Evolutionary conservation across 805 yeast genomes (phyloP).

Genomic region (Saccharomycopsis fermentans): DNA sequence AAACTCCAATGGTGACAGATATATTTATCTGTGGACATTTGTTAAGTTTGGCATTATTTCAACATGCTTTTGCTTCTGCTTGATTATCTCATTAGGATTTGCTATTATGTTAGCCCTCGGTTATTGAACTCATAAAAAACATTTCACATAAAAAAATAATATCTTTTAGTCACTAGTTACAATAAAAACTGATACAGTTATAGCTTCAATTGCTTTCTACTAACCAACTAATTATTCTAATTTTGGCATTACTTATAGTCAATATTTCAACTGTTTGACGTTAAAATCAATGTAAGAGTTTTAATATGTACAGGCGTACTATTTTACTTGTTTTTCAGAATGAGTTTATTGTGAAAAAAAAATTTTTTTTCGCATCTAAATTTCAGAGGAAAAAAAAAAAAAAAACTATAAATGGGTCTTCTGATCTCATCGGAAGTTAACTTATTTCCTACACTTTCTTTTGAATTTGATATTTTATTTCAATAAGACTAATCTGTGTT

Average conservation of each 20-base stretch:
- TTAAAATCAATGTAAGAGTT: neutral
- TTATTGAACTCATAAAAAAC: neutral
- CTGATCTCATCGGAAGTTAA: conserved; percentile 3
- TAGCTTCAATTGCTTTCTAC: neutral
- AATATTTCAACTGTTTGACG: neutral
- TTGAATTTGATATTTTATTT: conserved; percentile 15
- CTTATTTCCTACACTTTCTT: conserved; percentile 1
- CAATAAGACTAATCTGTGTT: conserved; percentile 41
- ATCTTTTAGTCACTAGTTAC: neutral
- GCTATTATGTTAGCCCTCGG: conserved; percentile 34
- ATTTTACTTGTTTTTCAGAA: neutral
- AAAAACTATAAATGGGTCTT: neutral
- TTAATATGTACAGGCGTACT: neutral
- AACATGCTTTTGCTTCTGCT: conserved; percentile 62
- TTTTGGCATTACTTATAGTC: too few species aligned
- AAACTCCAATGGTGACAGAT: conserved; percentile 86
- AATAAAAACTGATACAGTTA: neutral
- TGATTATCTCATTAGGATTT: conserved; percentile 74
- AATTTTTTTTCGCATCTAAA: conserved; percentile 1
- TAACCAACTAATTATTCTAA: too few species aligned
- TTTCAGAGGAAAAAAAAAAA: neutral
- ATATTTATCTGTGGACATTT: conserved; percentile 76
- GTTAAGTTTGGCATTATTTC: conserved; percentile 88
- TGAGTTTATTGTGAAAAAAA: neutral
- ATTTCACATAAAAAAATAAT: too few species aligned